These are phyloP conservation scores for Zymoseptoria crescenta DNA, from an alignment of 2,329 filamentous ascomycete genomes.

Conservation along the genomic window DNA sequence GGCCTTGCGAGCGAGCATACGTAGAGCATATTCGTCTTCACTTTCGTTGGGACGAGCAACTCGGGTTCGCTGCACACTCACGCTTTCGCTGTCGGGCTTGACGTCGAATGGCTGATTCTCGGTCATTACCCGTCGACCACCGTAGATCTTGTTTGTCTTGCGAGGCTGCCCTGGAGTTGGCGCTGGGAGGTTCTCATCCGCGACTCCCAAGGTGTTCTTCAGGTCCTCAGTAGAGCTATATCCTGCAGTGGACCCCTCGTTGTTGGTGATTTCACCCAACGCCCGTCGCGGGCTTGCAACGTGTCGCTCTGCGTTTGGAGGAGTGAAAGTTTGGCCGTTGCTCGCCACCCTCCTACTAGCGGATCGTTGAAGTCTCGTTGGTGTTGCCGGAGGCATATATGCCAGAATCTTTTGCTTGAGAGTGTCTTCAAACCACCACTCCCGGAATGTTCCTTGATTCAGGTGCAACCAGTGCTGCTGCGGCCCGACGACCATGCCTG, in stretches of 20 bases:
- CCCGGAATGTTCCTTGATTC: conserved; percentile 93
- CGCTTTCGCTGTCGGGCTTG: conserved; percentile 51
- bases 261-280: conserved; percentile 88
- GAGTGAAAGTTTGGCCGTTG: conserved; percentile 68
- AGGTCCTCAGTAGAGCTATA: conserved; percentile 21
- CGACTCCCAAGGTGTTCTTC: conserved; percentile 49
- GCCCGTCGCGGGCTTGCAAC: conserved; percentile 51
- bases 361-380: conserved; percentile 44
- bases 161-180: conserved; percentile 93
- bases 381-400: conserved; percentile 46
- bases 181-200: conserved; percentile 87
- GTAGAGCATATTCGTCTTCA: conserved; percentile 77
- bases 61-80: conserved; percentile 55
- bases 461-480: conserved; percentile 99
- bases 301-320: conserved; percentile 68
- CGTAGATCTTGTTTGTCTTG: conserved; percentile 72
- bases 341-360: conserved; percentile 47
- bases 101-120: conserved; percentile 43
- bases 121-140: conserved; percentile 51
- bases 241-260: conserved; percentile 43
- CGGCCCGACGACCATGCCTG: conserved; percentile 96
- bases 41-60: conserved; percentile 55
- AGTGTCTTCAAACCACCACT: conserved; percentile 82
- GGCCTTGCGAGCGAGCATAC: conserved; percentile 60
- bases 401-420: conserved; percentile 75